Base-by-base conservation (phyloP, 495 filamentous ascomycete genomes). In the Acidomyces sp. region DNA sequence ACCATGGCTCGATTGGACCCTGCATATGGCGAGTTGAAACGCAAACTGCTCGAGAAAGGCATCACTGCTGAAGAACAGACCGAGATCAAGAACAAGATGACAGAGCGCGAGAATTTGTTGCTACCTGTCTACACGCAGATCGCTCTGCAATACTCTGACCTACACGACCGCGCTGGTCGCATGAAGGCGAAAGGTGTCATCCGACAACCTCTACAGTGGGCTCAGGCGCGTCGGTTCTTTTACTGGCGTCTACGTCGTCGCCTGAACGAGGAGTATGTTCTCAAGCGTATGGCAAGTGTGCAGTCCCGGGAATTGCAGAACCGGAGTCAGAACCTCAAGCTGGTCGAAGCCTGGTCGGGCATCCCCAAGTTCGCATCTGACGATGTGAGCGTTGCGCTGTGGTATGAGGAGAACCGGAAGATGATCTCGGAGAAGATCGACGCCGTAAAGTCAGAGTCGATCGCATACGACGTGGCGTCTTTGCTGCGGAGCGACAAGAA, bases 221-320 rank as follows among this genome's bases (percentile, higher is more conserved):
- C 75, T 58, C 77, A 94, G 46, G 79, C 88, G 33, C 78, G 90
- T 48, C 84, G 92, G 56, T 97, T 94, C 82, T 96, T 97, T 76
- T 97, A 95, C 78, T 97, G 90, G 90, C 87, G 90, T 69, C 80
- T 93, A 39, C 88, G 90, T 60, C 83, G 90, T 60, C 75, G 92
- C 64, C 70, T 97, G 53, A 94, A 92, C 63, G 90, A 97, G 65
- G 87, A 97, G 63, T 80, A 83, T 56, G 82, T 96, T 57, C 70
- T 96, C 60, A 88, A 85, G 65, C 79, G 82, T 60, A 82, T 96
- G 74, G 63, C 74, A 17, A 53, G 68, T 18, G 73, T 78, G 6
- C 54, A 63, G 13, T 52, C 56, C 23, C 61, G 40, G 56, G 56
- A 45, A 55, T 61, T 50, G 22, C 25, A 26, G 15, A 45, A 59